Base-by-base conservation (phyloP, 768 basidiomycete species). In the Rhodotorula diobovata region DNA sequence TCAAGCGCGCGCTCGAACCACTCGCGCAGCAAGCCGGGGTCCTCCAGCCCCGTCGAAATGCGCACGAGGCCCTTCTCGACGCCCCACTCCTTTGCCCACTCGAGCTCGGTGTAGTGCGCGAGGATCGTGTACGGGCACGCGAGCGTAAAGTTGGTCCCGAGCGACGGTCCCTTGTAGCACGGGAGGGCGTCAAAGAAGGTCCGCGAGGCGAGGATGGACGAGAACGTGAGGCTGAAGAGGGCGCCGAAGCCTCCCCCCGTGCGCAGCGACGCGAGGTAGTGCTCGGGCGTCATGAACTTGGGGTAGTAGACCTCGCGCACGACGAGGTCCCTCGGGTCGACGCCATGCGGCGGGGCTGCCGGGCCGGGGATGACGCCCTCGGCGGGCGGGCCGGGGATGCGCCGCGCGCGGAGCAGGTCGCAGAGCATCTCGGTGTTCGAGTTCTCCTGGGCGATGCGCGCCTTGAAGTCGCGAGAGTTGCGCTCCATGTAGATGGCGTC, bases 401-500 rank as follows among this genome's bases (percentile, higher is more conserved):
- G 86, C 4, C 86, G 83, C 9, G 63, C 21, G 50, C 83, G 85
- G 39, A 99, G 83, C 79, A 89, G 86, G 65, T 90, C 88, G 80
- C 92, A 94, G 67, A 94, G 83, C 55, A 85, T 85, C 78, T 91
- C 88, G 8, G 94, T 84, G 79, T 95, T 98, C 43, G 80, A 79
- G 80, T 98, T 91, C 80, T 95, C 91, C 63, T 83, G 79, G 66
- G 83, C 83, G 74, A 93, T 85, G 65, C 95, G 90, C 15, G 82
- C 83, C 62, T 84, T 81, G 83, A 95, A 97, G 81, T 96, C 88
- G 61, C 95, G 90, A 28, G 95, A 98, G 81, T 99, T 99, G 75
- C 94, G 90, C 79, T 99, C 95, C 90, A 99, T 90, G 84, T 88
- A 95, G 66, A 97, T 87, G 53, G 91, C 93, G 78, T 99, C 95